Evolutionary conservation across 805 yeast species (phyloP), one percentile per base, ranked within the genome.

Genomic region (Yarrowia sp.): DNA sequence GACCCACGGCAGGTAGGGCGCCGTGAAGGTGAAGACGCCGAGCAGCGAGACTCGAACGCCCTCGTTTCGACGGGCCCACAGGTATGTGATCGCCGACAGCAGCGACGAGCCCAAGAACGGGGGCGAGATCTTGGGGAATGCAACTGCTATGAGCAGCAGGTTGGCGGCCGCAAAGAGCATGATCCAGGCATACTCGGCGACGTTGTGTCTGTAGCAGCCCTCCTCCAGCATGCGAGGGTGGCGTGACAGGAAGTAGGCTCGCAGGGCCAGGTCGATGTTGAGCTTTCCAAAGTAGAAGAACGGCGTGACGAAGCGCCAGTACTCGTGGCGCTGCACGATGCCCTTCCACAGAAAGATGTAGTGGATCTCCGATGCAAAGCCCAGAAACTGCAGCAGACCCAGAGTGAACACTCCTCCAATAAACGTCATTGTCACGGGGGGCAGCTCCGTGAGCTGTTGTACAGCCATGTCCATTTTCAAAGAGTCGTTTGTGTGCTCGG

Each of bases 1-100:
- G 27, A 76, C 71, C 72, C 78, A 74, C 2, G 84, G 83, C 21
- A 78, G 63, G 65, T 81, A 80, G 27, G 78, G 74, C 1, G 81
- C 77, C 22, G 72, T 69, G 39, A 81, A 69, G n/a, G 67, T 72
- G 47, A 76, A 65, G 5, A 83, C 51, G 6, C 82, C 79, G 63
- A 81, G 66, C 29, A 81, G 64, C 5, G 75, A 67, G 18, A 81
- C 66, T 33, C 73, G 72, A 14, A 73, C 71, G 33, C 75, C 74
- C 3, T 82, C 81, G 63, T 77, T 74, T 18, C 78, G 75, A 27
- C 82, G 73, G 3, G 84, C 75, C 78, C 82, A 77, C 27, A 82
- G 70, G 65, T 79, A 82, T 8, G 77, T 67, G 42, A 82, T 64
- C 6, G 74, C 68, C 32, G 68, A 65, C 6, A 73, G 61, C 25